These are phyloP conservation scores for Podospora conica DNA, from an alignment of 495 filamentous ascomycete species.

Conservation along the genomic window DNA sequence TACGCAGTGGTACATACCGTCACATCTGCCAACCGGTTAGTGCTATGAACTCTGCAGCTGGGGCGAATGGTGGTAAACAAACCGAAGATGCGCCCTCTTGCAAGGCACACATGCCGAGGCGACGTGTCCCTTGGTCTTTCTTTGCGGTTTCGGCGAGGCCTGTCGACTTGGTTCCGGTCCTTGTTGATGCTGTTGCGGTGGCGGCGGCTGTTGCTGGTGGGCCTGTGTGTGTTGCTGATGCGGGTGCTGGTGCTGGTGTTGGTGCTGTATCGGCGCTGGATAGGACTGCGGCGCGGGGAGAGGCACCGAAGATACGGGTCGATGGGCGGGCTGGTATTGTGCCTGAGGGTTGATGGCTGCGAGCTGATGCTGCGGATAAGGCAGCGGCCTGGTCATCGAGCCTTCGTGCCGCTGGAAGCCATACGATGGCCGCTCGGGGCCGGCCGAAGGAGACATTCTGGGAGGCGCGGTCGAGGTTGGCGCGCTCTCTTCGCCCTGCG, in stretches of 20 bases:
- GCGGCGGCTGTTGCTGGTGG: background rate
- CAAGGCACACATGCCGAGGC: constrained; percentile 96
- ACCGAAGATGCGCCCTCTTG: constrained; percentile 86
- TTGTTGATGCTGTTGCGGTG: constrained; percentile 10
- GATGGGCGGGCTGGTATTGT: constrained; percentile 32
- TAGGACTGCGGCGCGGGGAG: constrained; percentile 29
- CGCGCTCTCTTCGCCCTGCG: constrained; percentile 37
- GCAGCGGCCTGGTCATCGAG: constrained; percentile 28
- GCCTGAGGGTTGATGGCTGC: constrained; percentile 26
- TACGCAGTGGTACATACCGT: constrained; percentile 39
- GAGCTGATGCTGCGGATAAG: constrained; percentile 32
- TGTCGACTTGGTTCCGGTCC: constrained; percentile 32
- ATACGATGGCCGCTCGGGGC: constrained; percentile 36
- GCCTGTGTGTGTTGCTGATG: background rate
- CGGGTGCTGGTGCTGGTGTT: background rate
- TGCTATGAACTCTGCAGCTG: constrained; percentile 3
- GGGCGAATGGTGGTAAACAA: constrained; percentile 21
- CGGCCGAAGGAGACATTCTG: constrained; percentile 33
- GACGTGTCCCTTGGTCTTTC: constrained; percentile 91
- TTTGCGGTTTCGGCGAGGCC: constrained; percentile 57
- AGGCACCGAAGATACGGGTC: constrained; percentile 11
- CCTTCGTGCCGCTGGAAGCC: constrained; percentile 34
- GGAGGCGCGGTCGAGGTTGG: constrained; percentile 25
- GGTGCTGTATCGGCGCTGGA: constrained; percentile 26
- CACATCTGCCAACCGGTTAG: constrained; percentile 35